These are phyloP conservation scores for Daldinia decipiens DNA, from an alignment of 495 filamentous ascomycete species.

Conservation along the genomic window DNA sequence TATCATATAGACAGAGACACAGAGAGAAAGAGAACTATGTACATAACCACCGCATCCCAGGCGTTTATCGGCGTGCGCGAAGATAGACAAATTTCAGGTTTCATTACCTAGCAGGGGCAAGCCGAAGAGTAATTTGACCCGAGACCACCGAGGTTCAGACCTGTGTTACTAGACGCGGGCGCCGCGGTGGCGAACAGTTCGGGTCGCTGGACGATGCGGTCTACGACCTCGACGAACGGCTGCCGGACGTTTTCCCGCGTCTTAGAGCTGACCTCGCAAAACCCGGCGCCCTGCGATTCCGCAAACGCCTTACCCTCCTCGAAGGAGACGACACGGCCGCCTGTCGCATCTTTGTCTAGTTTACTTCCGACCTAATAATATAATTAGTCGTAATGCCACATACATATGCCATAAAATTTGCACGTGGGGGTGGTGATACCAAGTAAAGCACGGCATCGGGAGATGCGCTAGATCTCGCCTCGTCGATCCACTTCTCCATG, in stretches of 20 bases:
- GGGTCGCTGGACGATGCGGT: constrained; percentile 60
- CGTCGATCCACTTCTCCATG: constrained; percentile 70
- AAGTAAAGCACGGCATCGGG: constrained; percentile 63
- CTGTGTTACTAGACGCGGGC: constrained; percentile 22
- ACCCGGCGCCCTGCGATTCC: constrained; percentile 56
- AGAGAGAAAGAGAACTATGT: constrained; percentile 22
- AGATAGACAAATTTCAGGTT: constrained; percentile 3
- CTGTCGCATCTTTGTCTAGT: constrained; percentile 58
- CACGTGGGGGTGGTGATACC: constrained; percentile 45
- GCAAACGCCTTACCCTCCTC: constrained; percentile 65
- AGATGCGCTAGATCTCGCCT: constrained; percentile 63
- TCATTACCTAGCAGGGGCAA: constrained; percentile 39
- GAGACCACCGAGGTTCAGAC: constrained; percentile 34
- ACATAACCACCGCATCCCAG: constrained; percentile 26
- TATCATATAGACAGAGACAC: constrained; percentile 38
- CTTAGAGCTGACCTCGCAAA: constrained; percentile 67
- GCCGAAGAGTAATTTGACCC: constrained; percentile 33
- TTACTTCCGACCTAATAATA: constrained; percentile 61
- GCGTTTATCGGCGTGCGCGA: constrained; percentile 22
- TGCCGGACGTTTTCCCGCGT: constrained; percentile 62
- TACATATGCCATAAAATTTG: not conserved
- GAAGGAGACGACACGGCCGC: constrained; percentile 57
- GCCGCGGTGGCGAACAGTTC: constrained; percentile 51
- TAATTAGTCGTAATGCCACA: constrained; percentile 13
- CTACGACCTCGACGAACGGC: constrained; percentile 66